These are phyloP conservation scores for Metschnikowia santaceciliae DNA, from an alignment of 805 yeast genomes.

Conservation along the genomic window DNA sequence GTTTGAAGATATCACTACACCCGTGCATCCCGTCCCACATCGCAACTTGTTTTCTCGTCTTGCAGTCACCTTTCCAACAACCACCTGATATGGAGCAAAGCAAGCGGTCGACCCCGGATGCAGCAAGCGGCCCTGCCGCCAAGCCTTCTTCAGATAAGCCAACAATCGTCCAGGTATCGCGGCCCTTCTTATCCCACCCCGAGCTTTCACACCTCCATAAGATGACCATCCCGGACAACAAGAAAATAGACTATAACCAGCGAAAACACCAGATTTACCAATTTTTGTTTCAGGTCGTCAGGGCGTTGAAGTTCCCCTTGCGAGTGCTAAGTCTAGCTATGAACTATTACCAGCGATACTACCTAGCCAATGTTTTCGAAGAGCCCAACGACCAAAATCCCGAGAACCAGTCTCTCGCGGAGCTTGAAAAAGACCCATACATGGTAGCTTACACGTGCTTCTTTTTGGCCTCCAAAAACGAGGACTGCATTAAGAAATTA, in stretches of 20 bases:
- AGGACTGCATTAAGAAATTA: slow-evolving; percentile 77
- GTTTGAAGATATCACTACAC: neutral
- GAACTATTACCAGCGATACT: slow-evolving; percentile 68
- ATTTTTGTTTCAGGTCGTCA: slow-evolving; percentile 50
- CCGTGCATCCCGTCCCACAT: slow-evolving; percentile 9
- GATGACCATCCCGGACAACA: slow-evolving; percentile 48
- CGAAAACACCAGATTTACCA: slow-evolving; percentile 52
- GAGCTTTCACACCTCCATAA: slow-evolving; percentile 52
- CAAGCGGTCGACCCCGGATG: slow-evolving; percentile 3
- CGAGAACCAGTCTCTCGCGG: slow-evolving; percentile 17
- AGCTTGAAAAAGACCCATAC: slow-evolving; percentile 42
- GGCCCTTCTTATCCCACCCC: slow-evolving; percentile 57
- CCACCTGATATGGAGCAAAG: slow-evolving; percentile 2
- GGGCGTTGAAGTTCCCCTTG: slow-evolving; percentile 60
- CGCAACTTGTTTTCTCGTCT: neutral
- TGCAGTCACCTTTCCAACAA: neutral
- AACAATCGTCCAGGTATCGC: slow-evolving; percentile 39
- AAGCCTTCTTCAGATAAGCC: slow-evolving; percentile 11
- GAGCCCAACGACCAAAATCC: slow-evolving; percentile 22
- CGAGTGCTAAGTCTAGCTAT: slow-evolving; percentile 66
- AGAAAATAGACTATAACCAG: slow-evolving; percentile 43
- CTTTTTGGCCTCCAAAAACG: slow-evolving; percentile 70
- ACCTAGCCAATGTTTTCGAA: slow-evolving; percentile 60
- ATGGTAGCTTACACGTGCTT: slow-evolving; percentile 69
- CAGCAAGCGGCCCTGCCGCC: slow-evolving; percentile 1